Evolutionary conservation across 805 yeast genomes (phyloP), one percentile per base, ranked within the genome.

Genomic region (Nakazawaea ishiwadae): DNA sequence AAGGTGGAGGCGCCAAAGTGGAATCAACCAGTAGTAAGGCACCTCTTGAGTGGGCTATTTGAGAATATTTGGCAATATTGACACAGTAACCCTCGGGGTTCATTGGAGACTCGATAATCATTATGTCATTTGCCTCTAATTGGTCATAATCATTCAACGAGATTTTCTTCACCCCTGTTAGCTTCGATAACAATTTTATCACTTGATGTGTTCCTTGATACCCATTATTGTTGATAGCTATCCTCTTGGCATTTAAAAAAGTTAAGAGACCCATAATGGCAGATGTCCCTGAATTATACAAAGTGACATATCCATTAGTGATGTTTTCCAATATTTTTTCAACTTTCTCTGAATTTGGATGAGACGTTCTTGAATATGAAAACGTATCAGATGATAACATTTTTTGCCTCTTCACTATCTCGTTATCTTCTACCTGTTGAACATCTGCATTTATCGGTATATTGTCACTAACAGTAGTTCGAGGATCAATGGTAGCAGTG

Each of bases 1-100:
- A 58, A 9, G 79, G 79, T 7, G 78, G 78, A 7, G 79, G 79
- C 1, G 79, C 79, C 48, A 75, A 64, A 0, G 80, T 75, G 9
- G 79, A 68, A 55, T 75, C 81, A 2, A 75, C 75, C 18, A 72
- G 45, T 16, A 75, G 51, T 24, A 58, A 53, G 2, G 77, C 73
- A 4, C 71, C 69, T 40, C 57, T 59, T 2, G 52, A 52, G 47
- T 73, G 77, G 0, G 77, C 75, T 31, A 58, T 45, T 4, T 61
- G 54, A 0, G 79, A 71, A 51, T 60, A 73, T 35, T 60, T 53
- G 8, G 61, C 51, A 28, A 75, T 68, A 49, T 73, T 72, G 26
- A 60, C 54, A 36, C 64, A 60, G 26, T 58, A 60, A 1, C 79
- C 77, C 43, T 64, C 65, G 4, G 81, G 80, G 54, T 75, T 75